Evolutionary conservation across 257 asterid genomes (phyloP).

Genomic region (Solanum etuberosum): DNA sequence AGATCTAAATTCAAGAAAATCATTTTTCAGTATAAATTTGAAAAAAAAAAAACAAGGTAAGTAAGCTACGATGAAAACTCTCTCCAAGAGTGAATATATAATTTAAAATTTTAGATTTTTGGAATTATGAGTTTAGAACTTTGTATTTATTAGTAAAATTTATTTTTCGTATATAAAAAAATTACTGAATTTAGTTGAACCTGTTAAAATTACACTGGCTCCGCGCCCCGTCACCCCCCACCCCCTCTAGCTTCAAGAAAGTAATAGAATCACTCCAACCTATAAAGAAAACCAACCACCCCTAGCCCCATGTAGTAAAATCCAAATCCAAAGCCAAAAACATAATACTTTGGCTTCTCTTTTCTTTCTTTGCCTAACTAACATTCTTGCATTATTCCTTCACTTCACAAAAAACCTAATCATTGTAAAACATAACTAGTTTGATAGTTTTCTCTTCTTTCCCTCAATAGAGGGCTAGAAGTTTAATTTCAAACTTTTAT

Average conservation of each 20-base stretch:
- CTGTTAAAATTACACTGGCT: not conserved
- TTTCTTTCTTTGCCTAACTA: not conserved
- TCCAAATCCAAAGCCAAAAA: not conserved
- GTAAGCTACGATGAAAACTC: not conserved
- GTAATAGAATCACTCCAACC: slow-evolving; percentile 32
- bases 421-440: not conserved
- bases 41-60: not conserved
- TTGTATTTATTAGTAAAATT: not conserved
- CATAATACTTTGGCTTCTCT: not conserved
- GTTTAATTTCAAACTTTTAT: not conserved
- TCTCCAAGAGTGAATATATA: not conserved
- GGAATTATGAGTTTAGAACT: not conserved
- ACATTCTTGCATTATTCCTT: not conserved
- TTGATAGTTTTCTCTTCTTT: not conserved
- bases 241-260: slow-evolving; percentile 32
- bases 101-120: not conserved
- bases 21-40: not conserved
- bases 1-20: not conserved
- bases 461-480: not conserved
- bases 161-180: not conserved
- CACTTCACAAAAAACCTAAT: not conserved
- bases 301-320: slow-evolving; percentile 29
- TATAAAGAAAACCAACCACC: slow-evolving; percentile 40
- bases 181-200: not conserved
- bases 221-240: no score